Evolutionary conservation across 768 basidiomycete species (phyloP), one percentile per base, ranked within the genome.

Genomic region (Boletus rex-veris): DNA sequence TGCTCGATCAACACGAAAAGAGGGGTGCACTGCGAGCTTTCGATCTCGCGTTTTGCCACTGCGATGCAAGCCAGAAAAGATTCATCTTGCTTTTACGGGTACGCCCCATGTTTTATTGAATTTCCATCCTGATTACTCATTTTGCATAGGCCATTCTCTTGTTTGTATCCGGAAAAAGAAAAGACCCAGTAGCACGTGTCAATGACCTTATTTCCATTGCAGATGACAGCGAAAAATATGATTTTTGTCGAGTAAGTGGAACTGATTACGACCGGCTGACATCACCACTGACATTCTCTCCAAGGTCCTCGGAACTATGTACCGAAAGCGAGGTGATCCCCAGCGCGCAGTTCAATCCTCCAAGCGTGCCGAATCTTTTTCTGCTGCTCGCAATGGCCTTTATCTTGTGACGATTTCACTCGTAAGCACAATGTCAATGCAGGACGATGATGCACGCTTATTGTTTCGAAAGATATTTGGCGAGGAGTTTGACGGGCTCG

Each of bases 281-380:
- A 24, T 24, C 24, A 24, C 24, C 24, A 24, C 24, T 24, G 24
- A 24, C 6, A 24, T 24, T 24, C 5, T 6, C 24, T 24, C 3
- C 7, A n/a, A 51, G 50, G 41, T 51, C 35, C 50, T 51, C 24
- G 50, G n/a, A 43, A 36, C 21, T 10, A 51, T 51, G 42, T 44
- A 51, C 12, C 50, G 12, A 18, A 43, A 28, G n/a, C 3, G 3
- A 3, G 35, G 40, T 11, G 50, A 51, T 6, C 18, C 50, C 0
- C n/a, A 5, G 24, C 24, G 24, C 24, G 24, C 24, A 24, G 24
- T 24, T 24, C 24, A 24, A 24, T 24, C 24, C 24, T 24, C 24
- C 24, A 24, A 24, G 24, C 24, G 24, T 24, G 24, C 24, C 24
- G 24, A 15, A 4, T 43, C 35, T 9, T 51, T 44, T 26, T 50